These are phyloP conservation scores for Pythium phragmitis DNA, from an alignment of 352 stramenopile species.

Conservation along the genomic window DNA sequence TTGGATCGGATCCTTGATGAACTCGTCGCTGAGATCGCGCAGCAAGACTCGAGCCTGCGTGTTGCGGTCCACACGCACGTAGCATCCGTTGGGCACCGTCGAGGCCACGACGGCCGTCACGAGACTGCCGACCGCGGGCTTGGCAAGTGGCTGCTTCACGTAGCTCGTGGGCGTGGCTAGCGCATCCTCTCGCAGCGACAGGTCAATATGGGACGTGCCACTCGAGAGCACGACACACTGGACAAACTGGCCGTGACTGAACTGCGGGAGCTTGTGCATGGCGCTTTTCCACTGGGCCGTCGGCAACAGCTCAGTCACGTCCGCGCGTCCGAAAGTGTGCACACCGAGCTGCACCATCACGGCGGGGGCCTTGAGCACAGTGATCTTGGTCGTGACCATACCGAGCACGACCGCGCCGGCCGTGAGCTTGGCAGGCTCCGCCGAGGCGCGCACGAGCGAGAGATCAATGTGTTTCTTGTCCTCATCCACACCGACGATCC, in stretches of 20 bases:
- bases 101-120: conserved; percentile 90
- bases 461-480: conserved; percentile 77
- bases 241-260: conserved; percentile 66
- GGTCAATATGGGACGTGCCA: conserved; percentile 47
- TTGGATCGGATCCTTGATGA: conserved; percentile 88
- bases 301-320: conserved; percentile 72
- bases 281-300: conserved; percentile 58
- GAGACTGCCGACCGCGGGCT: conserved; percentile 75
- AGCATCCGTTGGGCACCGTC: conserved; percentile 93
- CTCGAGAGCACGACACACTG: conserved; percentile 71
- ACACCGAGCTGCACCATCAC: conserved; percentile 85
- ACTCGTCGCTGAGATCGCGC: conserved; percentile 95
- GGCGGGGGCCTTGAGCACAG: conserved; percentile 68
- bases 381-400: conserved; percentile 71
- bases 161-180: conserved; percentile 57
- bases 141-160: conserved; percentile 34
- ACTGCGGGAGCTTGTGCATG: conserved; percentile 68
- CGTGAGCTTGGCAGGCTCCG: conserved; percentile 29
- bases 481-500: conserved; percentile 62
- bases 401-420: conserved; percentile 61
- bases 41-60: conserved; percentile 91
- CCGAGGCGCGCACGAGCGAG: conserved; percentile 53
- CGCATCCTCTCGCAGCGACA: conserved; percentile 72
- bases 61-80: conserved; percentile 89
- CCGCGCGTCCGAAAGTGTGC: conserved; percentile 78